Evolutionary conservation across 805 yeast genomes (phyloP), one percentile per base, ranked within the genome.

Genomic region (Jamesozyma spencerorum): DNA sequence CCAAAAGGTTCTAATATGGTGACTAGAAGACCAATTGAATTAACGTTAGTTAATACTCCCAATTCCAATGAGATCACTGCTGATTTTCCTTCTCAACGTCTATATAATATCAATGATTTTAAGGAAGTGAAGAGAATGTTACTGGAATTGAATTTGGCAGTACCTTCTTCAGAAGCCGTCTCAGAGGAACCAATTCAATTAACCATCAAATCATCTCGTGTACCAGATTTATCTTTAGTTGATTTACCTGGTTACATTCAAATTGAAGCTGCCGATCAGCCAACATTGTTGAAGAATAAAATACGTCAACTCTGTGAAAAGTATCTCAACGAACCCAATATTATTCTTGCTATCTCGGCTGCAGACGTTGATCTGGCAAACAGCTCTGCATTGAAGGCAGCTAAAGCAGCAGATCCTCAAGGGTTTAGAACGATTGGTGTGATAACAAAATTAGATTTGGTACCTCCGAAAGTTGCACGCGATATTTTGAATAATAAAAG

Each of bases 1-100:
- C 99, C 99, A 28, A 92, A 92, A 62, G 99, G 99, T 26, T 77
- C 85, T 32, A 92, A 94, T 58, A 94, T 92, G 98, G 98, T 94
- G 27, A 92, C 99, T 0, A 76, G 97, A 60, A 74, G 98, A 52
- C 99, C 99, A 1, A 90, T 92, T 36, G 99, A 92, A 64, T 70
- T 92, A 48, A 94, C 98, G 0, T 69, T 92, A 37, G 81, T 92
- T 7, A 88, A 92, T 57, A 77, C 95, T 2, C 88, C 94, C n/a
- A 70, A 70, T 32, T 52, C 78, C 0, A 86, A 87, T 2, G 81
- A 88, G 5, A 94, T 85, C 49, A 76, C 79, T 26, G 96, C 97
- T 1, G 97, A 90, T 59, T 90, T 92, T 55, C 97, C 98, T 1
- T 86, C 90, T 11, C 66, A 92, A 55, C 81, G 85, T 51, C 68